Base-by-base conservation (phyloP, 805 yeast genomes). In the Grigorovia jiainica region DNA sequence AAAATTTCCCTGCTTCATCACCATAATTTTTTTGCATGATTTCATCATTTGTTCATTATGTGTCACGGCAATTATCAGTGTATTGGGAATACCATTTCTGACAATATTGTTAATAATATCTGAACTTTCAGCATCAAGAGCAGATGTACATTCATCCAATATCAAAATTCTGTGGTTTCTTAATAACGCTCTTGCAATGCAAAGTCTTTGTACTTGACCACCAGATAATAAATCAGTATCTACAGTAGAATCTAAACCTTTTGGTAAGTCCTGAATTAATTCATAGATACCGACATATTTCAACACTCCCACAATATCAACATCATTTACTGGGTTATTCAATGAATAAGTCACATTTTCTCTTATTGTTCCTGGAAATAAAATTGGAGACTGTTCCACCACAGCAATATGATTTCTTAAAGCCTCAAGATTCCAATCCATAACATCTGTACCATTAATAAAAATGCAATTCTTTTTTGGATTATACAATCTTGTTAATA, bases 101-200 rank as follows among this genome's bases (percentile, higher is more conserved):
- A 90, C 65, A 44, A 85, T 49, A 1, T 68, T 53, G 13, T 70
- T 64, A n/a, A 92, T 72, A 2, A 58, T 54, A 7, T 54, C 50
- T 0, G 82, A 60, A 48, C 79, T 82, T 16, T 68, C 72, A 0
- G 79, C 68, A 57, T 92, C 98, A 38, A 92, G 65, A 0, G 95
- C 83, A 0, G 97, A 79, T 0, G 97, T 87, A 51, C 89, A 81
- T 57, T 92, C 98, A 61, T 92, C 98, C 38, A 92, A 60, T 16
- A 79, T 64, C 40, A 77, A 54, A 4, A 87, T 63, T 33, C 76
- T 61, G 0, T 97, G 92, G 17, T 70, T 66, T 30, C 89, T 63
- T 4, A 89, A 44, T 3, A 92, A 47, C 0, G 95, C 92, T 39
- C 97, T 70, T 0, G 90, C 95, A 40, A 92, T 76, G 0, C 92